phyloP scores from a whole-genome alignment of 768 basidiomycete species.

The Harrya chromipes region DNA sequence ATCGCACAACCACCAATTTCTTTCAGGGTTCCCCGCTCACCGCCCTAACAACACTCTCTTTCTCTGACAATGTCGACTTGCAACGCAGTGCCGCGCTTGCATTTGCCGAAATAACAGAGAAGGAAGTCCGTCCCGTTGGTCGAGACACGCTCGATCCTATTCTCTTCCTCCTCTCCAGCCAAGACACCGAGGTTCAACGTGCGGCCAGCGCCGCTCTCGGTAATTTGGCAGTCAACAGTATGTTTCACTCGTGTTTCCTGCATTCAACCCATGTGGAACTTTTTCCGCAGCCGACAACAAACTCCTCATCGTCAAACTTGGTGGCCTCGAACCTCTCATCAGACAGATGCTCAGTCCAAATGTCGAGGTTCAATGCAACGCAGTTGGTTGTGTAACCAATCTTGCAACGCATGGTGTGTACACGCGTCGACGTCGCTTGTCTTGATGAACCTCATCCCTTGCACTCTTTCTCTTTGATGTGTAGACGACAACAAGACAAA shows the following conservation, averaged over 20 bases:
- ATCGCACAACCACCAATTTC: slow-evolving; percentile 98
- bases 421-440: neutral
- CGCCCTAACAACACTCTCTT: slow-evolving; percentile 94
- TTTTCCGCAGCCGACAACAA: slow-evolving; percentile 86
- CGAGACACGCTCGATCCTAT: slow-evolving; percentile 98
- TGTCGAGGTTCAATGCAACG: slow-evolving; percentile 99
- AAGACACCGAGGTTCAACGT: slow-evolving; percentile 98
- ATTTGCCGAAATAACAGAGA: slow-evolving; percentile 99
- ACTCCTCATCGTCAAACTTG: slow-evolving; percentile 95
- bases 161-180: slow-evolving; percentile 92
- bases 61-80: slow-evolving; percentile 98
- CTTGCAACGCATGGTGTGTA: slow-evolving; percentile 91
- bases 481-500: slow-evolving; percentile 99
- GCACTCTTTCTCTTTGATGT: neutral
- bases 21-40: slow-evolving; percentile 90
- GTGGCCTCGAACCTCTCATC: slow-evolving; percentile 95
- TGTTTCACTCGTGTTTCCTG: slow-evolving; percentile 35
- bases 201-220: slow-evolving; percentile 97
- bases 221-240: slow-evolving; percentile 97
- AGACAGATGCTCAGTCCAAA: slow-evolving; percentile 99
- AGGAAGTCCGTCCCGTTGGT: slow-evolving; percentile 95
- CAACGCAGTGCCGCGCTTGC: slow-evolving; percentile 97
- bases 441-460: slow-evolving; percentile 9
- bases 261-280: slow-evolving; percentile 10
- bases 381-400: slow-evolving; percentile 98